These are phyloP conservation scores for Cochlearia excelsa DNA, from an alignment of 345 rosid species.

Conservation along the genomic window DNA sequence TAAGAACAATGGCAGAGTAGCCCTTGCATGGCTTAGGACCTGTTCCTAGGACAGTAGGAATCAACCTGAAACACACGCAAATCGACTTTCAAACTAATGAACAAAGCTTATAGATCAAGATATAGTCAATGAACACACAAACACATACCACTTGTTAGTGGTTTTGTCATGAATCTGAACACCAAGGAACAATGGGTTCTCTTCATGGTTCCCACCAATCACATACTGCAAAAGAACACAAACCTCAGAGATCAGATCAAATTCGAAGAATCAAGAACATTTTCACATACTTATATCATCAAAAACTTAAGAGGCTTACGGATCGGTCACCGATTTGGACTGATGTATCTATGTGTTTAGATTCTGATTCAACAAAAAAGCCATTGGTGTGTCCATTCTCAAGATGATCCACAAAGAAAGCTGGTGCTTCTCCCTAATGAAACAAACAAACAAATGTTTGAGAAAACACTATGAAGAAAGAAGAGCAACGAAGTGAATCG, in stretches of 20 bases:
- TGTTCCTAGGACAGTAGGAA: conserved; percentile 62
- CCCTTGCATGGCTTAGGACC: conserved; percentile 62
- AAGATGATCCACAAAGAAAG: conserved; percentile 44
- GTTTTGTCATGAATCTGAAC: conserved; percentile 55
- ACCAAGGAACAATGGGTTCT: conserved; percentile 45
- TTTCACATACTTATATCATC: not conserved
- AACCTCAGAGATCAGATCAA: conserved; percentile 26
- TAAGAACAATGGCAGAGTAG: conserved; percentile 52
- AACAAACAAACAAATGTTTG: conserved; percentile 24
- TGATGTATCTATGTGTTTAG: conserved; percentile 39
- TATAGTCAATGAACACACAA: not conserved
- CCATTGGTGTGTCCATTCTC: conserved; percentile 45
- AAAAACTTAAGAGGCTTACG: conserved; percentile 40
- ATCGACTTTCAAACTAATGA: not conserved
- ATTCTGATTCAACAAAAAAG: conserved; percentile 43
- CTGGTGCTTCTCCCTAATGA: conserved; percentile 81
- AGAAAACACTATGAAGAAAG: conserved; percentile 11
- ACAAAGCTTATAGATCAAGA: not conserved
- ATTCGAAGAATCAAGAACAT: not conserved
- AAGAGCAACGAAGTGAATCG: conserved; percentile 25
- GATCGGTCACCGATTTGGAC: conserved; percentile 47
- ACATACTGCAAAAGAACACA: conserved; percentile 52
- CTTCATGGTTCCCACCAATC: conserved; percentile 55
- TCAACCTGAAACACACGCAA: conserved; percentile 45
- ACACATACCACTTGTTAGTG: conserved; percentile 57